Base-by-base conservation (phyloP, 371 early-diverging fungal species). In the Rhizopus delemar region DNA sequence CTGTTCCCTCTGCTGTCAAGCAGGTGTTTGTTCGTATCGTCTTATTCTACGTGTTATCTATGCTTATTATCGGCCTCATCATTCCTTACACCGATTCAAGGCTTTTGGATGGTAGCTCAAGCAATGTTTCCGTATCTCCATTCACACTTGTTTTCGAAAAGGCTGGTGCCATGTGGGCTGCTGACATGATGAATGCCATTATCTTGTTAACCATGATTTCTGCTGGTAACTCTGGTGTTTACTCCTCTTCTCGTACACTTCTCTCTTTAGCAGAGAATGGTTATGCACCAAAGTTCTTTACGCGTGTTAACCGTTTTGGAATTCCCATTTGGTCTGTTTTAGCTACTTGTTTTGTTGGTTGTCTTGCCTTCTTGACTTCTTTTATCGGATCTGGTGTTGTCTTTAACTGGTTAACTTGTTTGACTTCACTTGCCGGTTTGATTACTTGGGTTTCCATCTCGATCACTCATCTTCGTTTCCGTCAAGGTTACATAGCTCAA, bases 361-460 rank as follows among this genome's bases (percentile, higher is more conserved):
- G 81, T 53, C 51, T 86, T 8, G 79, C 84, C 39, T 79, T 84
- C 58, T 60, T 80, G 41, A 71, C 74, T 2, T 71, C 71, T 53
- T 59, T 81, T 29, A 74, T 75, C 16, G 75, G 78, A 12, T 82
- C 82, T 5, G 86, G 86, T 31, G 74, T 79, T 8, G 85, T 90
- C 11, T 93, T 88, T 66, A 75, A 71, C 51, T 90, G 88, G 83
- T 69, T 92, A 15, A 69, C 89, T 53, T 84, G 78, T 48, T 59
- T 92, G 8, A 81, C 89, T 7, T 85, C 87, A 3, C 75, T 87
- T 8, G 84, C 94, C 0, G 90, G 91, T 22, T 83, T 93, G 45
- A 76, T 90, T 43, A 85, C 89, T 36, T 94, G 93, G 93, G 59
- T 89, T 34, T 83, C 86, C 43, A 93, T 93, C 59, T 77, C 84